phyloP scores from a whole-genome alignment of 371 early-diverging fungal species.

The Haplosporangium sp. region DNA sequence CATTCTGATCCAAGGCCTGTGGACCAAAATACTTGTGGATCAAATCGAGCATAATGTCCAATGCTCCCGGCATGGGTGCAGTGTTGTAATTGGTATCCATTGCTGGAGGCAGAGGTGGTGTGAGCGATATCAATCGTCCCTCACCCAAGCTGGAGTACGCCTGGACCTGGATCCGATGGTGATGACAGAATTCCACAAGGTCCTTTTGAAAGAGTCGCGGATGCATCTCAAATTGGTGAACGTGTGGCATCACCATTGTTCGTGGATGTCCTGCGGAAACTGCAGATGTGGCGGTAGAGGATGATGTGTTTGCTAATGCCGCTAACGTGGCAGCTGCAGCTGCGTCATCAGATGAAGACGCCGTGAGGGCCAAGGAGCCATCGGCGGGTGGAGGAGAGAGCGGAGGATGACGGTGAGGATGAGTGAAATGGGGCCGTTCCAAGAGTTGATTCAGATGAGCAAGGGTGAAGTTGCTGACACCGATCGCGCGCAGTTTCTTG shows the following conservation, averaged over 20 bases:
- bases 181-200: constrained; percentile 64
- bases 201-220: constrained; percentile 68
- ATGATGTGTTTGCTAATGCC: neutral
- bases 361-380: neutral
- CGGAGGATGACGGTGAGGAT: constrained; percentile 22
- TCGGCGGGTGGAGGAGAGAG: neutral
- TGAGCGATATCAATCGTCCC: constrained; percentile 65
- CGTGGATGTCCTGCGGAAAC: constrained; percentile 1
- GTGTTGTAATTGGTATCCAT: constrained; percentile 31
- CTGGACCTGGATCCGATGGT: constrained; percentile 72
- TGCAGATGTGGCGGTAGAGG: neutral
- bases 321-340: too few species aligned
- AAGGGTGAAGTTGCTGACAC: constrained; percentile 85
- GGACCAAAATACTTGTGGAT: constrained; percentile 57
- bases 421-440: constrained; percentile 34
- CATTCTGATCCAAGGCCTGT: neutral
- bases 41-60: constrained; percentile 47
- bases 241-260: constrained; percentile 64
- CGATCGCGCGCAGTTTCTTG: constrained; percentile 75
- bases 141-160: constrained; percentile 96
- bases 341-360: neutral
- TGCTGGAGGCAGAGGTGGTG: constrained; percentile 34
- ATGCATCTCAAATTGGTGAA: constrained; percentile 82
- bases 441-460: constrained; percentile 71
- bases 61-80: constrained; percentile 13